Evolutionary conservation across 176 grass and related monocot species (phyloP).

Genomic region (Typha latifolia): DNA sequence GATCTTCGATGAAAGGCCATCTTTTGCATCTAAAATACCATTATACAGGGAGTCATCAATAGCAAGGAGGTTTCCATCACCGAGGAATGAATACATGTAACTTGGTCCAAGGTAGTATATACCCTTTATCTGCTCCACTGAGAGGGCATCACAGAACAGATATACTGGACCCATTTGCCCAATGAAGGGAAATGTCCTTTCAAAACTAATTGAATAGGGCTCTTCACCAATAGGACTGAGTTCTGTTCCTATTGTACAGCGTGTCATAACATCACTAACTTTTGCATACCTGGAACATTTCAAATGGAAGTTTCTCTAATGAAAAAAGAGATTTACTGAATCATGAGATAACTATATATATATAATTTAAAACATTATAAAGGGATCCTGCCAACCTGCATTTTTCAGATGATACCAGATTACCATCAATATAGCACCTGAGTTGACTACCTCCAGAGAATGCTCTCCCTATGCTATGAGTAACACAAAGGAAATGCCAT

Average conservation of each 20-base stretch:
- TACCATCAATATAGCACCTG: constrained; percentile 75
- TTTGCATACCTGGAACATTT: constrained; percentile 71
- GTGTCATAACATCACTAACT: constrained; percentile 81
- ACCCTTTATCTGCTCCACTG: constrained; percentile 87
- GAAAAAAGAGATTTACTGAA: constrained; percentile 4
- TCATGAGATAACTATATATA: constrained; percentile 3
- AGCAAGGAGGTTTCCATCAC: constrained; percentile 74
- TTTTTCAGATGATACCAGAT: constrained; percentile 78
- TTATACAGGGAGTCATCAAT: constrained; percentile 60
- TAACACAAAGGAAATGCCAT: constrained; percentile 93
- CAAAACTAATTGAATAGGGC: constrained; percentile 60
- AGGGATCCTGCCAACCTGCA: constrained; percentile 46
- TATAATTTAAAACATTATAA: neutral
- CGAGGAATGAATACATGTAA: constrained; percentile 98
- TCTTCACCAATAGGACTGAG: constrained; percentile 79
- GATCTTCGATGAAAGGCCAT: constrained; percentile 85
- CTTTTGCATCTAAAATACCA: constrained; percentile 66
- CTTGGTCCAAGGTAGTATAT: constrained; percentile 90
- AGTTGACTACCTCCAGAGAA: constrained; percentile 90
- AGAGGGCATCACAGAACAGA: constrained; percentile 75
- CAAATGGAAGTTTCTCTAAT: constrained; percentile 10
- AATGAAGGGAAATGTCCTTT: constrained; percentile 62
- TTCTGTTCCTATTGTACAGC: constrained; percentile 78
- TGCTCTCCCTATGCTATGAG: constrained; percentile 86
- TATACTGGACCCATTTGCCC: constrained; percentile 98